phyloP scores from a whole-genome alignment of 1,139 yeast genomes.

The Magnusiomyces tetraspermus region DNA sequence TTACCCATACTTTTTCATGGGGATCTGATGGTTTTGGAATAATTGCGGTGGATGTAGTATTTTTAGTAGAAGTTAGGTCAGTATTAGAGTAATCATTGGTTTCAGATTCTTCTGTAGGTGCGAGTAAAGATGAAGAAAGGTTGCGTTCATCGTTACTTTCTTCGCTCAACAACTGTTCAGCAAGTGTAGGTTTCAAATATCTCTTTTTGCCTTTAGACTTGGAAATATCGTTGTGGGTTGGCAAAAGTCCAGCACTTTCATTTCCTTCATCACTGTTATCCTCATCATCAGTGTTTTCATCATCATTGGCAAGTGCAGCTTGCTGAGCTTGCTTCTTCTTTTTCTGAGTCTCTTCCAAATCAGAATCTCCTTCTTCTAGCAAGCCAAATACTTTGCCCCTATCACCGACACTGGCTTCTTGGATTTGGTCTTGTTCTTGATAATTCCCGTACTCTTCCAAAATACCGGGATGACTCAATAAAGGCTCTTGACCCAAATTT shows the following conservation, averaged over 20 bases:
- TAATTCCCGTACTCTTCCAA: too few species aligned
- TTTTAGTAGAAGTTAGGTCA: too few species aligned
- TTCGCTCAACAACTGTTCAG: too few species aligned
- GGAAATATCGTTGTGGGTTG: neutral
- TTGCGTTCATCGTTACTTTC: too few species aligned
- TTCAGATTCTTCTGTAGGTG: neutral
- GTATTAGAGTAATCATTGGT: neutral
- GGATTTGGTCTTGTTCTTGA: too few species aligned
- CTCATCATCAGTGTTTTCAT: neutral
- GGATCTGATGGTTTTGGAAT: too few species aligned
- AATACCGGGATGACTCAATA: too few species aligned
- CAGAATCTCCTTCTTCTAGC: neutral
- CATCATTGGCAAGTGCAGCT: neutral
- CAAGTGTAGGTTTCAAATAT: too few species aligned
- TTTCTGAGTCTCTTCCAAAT: neutral
- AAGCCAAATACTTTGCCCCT: neutral
- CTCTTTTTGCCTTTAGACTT: neutral
- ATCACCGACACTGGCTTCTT: conserved; percentile 1
- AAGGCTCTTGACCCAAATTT: too few species aligned
- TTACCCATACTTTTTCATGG: conserved; percentile 27
- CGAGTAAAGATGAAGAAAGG: too few species aligned
- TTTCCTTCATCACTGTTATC: neutral
- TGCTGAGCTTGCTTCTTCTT: neutral
- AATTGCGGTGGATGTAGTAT: too few species aligned
- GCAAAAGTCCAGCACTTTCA: neutral